Percentiles rank a stretch among this genome's conserved stretches.
phyloP scores from a whole-genome alignment of 495 filamentous ascomycete species.

The Amphirosellinia nigrospora region DNA sequence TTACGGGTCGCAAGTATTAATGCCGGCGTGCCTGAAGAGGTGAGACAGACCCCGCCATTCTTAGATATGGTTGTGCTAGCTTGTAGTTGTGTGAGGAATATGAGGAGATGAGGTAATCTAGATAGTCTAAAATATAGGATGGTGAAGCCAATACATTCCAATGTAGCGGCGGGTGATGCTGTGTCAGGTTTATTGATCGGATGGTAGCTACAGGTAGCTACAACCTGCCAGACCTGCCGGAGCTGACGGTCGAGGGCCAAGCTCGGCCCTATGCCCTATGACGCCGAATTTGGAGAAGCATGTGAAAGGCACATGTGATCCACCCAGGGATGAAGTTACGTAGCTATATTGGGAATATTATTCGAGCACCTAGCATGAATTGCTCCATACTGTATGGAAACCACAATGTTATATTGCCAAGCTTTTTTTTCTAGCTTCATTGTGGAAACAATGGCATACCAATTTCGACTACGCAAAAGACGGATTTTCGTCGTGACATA shows the following conservation, averaged over 20 bases:
- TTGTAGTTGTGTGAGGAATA: background rate
- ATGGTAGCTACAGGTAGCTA: background rate
- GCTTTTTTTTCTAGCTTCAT: background rate
- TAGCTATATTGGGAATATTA: background rate
- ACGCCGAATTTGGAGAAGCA: conserved; percentile 13
- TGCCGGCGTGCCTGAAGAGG: background rate
- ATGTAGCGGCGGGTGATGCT: background rate
- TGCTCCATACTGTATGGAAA: no score
- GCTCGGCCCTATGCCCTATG: conserved; percentile 18
- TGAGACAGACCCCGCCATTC: conserved; percentile 18
- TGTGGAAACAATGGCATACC: background rate
- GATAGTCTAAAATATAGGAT: background rate
- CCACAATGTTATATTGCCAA: no score
- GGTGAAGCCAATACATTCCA: background rate
- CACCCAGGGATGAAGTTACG: background rate
- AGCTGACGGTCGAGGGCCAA: background rate
- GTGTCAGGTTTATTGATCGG: background rate
- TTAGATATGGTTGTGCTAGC: conserved; percentile 4
- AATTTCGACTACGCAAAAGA: background rate
- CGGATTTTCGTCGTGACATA: background rate
- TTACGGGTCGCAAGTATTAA: background rate
- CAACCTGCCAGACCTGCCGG: no score
- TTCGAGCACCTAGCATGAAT: background rate
- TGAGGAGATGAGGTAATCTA: background rate
- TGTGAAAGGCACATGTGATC: conserved; percentile 21